Base-by-base conservation (phyloP, 139 green algal genomes). In the Volvox reticuliferus region DNA sequence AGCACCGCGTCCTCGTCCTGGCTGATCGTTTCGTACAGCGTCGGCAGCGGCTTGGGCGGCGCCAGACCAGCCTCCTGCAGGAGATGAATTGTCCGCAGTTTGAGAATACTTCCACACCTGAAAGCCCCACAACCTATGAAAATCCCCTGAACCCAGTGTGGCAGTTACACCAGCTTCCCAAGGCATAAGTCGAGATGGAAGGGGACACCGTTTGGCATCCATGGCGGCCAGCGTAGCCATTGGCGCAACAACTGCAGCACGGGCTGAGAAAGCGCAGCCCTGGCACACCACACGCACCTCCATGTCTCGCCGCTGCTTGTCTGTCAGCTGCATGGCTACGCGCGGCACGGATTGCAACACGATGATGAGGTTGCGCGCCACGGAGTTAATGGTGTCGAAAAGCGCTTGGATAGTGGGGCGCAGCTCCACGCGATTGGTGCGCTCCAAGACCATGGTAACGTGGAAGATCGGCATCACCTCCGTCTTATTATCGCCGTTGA, bases 401-500 rank as follows among this genome's bases (percentile, higher is more conserved):
- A 99, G 92, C 36, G 96, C 93, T 68, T 98, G 95, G 83, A 97
- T 94, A 55, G 93, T 95, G 28, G 96, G 97, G 63, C 84, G 88
- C 76, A 98, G 92, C 95, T 98, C 94, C 93, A 97, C 96, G 88
- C 61, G 67, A 71, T 93, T 93, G 88, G 77, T 95, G 33, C 93
- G 94, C 90, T 96, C 94, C 73, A 98, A 92, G 20, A 93, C 90
- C 79, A 98, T 93, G 28, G 85, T 94, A 0, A 97, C 94, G 82
- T 95, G 94, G 94, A 98, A 99, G 50, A 98, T 94, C 20, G 97
- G 97, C 33, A 95, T 80, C 71, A 97, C 95, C 91, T 97, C 95
- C 36, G 95, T 97, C 94, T 97, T 97, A 75, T 87, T 94, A 91
- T 98, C 96, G 12, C 97, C 97, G 68, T 98, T 98, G 13, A 99